These are phyloP conservation scores for Fusarium dlaminii DNA, from an alignment of 2,329 filamentous ascomycete species.

Conservation along the genomic window DNA sequence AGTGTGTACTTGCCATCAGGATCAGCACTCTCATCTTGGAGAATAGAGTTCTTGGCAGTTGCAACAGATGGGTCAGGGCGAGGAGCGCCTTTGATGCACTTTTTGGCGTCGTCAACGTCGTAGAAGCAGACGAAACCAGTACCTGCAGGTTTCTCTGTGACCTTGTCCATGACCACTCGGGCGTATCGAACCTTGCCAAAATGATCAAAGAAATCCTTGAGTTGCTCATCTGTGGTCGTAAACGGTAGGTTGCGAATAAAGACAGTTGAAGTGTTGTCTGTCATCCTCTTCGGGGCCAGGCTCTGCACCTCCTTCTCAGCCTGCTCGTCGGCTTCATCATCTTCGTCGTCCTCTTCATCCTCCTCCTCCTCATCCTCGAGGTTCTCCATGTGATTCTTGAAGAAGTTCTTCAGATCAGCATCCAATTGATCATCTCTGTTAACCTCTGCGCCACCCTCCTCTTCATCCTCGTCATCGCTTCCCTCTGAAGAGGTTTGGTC, in stretches of 20 bases:
- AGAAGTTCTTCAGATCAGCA: slow-evolving; percentile 63
- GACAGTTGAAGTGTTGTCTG: slow-evolving; percentile 76
- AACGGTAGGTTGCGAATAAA: slow-evolving; percentile 97
- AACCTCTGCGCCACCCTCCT: slow-evolving; percentile 42
- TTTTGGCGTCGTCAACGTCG: slow-evolving; percentile 76
- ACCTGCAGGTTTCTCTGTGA: slow-evolving; percentile 86
- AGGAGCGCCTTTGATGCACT: slow-evolving; percentile 81
- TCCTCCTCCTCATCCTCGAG: slow-evolving; percentile 65
- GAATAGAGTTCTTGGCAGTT: slow-evolving; percentile 78
- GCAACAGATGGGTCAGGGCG: slow-evolving; percentile 56
- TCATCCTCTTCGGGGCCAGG: slow-evolving; percentile 42
- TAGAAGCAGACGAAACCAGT: slow-evolving; percentile 97
- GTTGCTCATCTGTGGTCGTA: slow-evolving; percentile 80
- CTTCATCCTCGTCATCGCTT: slow-evolving; percentile 41
- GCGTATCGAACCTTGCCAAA: slow-evolving; percentile 94
- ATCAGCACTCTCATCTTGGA: slow-evolving; percentile 87
- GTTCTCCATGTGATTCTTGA: slow-evolving; percentile 66
- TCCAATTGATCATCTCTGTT: slow-evolving; percentile 55
- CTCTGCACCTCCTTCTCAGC: slow-evolving; percentile 53
- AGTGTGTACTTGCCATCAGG: slow-evolving; percentile 87
- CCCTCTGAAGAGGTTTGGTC: slow-evolving; percentile 36
- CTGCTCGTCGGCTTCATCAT: slow-evolving; percentile 54
- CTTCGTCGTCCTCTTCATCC: slow-evolving; percentile 59
- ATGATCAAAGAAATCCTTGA: slow-evolving; percentile 85
- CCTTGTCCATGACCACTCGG: slow-evolving; percentile 86